A percentile compares a stretch with the other conserved stretches of the same genome.
These are phyloP conservation scores for Oenanthe sinensis DNA, from an alignment of 129 eudicot species.

Conservation along the genomic window DNA sequence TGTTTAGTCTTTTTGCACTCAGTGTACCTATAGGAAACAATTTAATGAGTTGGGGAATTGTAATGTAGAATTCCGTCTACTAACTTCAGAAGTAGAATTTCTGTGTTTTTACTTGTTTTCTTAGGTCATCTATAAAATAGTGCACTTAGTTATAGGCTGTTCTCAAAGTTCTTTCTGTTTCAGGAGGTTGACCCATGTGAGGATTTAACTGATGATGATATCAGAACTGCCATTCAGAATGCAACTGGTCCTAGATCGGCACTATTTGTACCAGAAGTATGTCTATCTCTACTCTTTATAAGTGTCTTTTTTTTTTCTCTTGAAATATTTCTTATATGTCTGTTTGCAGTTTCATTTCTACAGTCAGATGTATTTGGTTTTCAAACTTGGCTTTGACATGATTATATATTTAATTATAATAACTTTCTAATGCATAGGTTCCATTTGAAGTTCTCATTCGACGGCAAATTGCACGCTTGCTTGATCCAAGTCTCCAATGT, in stretches of 20 bases:
- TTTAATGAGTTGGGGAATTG: not conserved
- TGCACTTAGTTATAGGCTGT: not conserved
- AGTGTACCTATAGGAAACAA: not conserved
- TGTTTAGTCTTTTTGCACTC: not conserved
- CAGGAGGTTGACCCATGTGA: constrained; percentile 99
- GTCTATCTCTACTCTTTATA: constrained; percentile 21
- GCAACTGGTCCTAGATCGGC: constrained; percentile 96
- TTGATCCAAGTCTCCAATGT: constrained; percentile 99
- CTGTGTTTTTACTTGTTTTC: not conserved
- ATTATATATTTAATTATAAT: not conserved
- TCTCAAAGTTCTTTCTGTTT: constrained; percentile 8
- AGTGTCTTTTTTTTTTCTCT: not conserved
- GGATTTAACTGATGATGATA: constrained; percentile 93
- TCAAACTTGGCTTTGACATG: not conserved
- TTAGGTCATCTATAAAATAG: not conserved
- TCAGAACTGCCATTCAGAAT: constrained; percentile 92
- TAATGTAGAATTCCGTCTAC: not conserved
- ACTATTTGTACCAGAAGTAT: constrained; percentile 90
- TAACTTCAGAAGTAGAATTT: not conserved
- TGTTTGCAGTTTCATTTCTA: not conserved
- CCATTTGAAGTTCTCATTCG: constrained; percentile 96
- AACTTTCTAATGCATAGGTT: constrained; percentile 32
- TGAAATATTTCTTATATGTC: not conserved
- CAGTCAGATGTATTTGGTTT: not conserved
- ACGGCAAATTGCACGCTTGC: constrained; percentile 79